Evolutionary conservation across 2,329 filamentous ascomycete species (phyloP), one percentile per base, ranked within the genome.

Genomic region (Harringtonia lauricola): DNA sequence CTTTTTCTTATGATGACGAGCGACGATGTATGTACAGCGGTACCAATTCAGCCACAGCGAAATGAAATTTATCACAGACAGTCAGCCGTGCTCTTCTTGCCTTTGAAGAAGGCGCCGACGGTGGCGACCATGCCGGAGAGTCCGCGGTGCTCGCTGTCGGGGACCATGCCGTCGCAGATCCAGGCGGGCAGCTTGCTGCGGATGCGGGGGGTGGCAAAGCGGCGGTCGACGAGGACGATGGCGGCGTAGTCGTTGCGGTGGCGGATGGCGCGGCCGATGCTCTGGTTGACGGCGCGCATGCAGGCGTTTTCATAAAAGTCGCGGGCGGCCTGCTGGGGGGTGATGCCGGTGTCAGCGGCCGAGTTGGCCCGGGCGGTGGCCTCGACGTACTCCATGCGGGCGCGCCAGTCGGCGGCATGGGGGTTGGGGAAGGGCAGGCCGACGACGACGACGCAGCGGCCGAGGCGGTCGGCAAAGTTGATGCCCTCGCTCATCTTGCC

Each of bases 401-500:
- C 87, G 59, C 86, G 88, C 90, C 90, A 96, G 55, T 95, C 87
- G 2, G 88, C 81, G 10, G 84, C 87, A 52, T 85, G 78, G 42
- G 88, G 80, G 54, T 96, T 98, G 0, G 92, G 88, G 53, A 94
- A 98, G 0, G 92, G 92, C 4, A 98, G 67, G 0, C 92, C 92
- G 14, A 96, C 77, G n/a, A 96, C 83, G 14, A 94, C 68, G 9
- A 98, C 88, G 43, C 86, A 90, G 22, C 92, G 81, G 2, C 92
- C 92, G 1, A 98, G 77, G 3, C 74, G 72, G 63, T 98, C 89
- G 1, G 86, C 90, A 65, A 98, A 98, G 64, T 98, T 98, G 66
- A 98, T 98, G 51, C 92, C 92, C 64, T 98, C 92, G 46, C 86
- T 94, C 65, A 98, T 82, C 52, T 90, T 94, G 14, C 92, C 92